phyloP scores from a whole-genome alignment of 148 eudicot species.

The Hydrangea macrophylla region DNA sequence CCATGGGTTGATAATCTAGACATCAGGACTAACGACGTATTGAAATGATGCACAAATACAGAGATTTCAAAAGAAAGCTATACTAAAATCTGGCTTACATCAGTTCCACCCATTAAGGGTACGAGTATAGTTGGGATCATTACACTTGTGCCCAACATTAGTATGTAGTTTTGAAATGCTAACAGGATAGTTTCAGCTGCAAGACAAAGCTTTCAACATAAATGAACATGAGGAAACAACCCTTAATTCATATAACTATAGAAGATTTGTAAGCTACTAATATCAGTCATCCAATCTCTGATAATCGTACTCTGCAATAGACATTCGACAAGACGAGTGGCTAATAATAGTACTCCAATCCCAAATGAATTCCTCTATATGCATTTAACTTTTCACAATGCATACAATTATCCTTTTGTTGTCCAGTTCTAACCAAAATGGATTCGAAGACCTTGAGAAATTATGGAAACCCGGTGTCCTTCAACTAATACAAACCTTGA shows the following conservation, averaged over 20 bases:
- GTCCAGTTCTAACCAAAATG: not conserved
- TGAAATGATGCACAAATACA: too few species aligned
- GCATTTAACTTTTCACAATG: not conserved
- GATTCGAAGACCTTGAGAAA: not conserved
- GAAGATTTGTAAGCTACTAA: not conserved
- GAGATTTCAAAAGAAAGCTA: not conserved
- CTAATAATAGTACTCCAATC: not conserved
- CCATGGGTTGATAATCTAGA: too few species aligned
- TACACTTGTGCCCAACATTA: constrained; percentile 92
- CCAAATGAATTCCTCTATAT: not conserved
- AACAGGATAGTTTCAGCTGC: constrained; percentile 97
- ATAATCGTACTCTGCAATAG: not conserved
- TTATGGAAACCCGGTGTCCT: not conserved
- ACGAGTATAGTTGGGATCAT: constrained; percentile 89
- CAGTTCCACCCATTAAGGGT: constrained; percentile 89
- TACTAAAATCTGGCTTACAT: constrained; percentile 56
- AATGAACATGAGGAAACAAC: not conserved
- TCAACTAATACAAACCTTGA: too few species aligned
- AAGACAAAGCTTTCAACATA: constrained; percentile 19
- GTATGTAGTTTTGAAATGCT: constrained; percentile 93
- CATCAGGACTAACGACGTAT: too few species aligned
- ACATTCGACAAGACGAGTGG: too few species aligned
- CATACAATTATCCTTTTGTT: not conserved
- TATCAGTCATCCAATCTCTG: not conserved
- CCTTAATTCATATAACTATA: not conserved